Evolutionary conservation across 2,329 filamentous ascomycete genomes (phyloP).

Genomic region (Ambrosiella cleistominuta): DNA sequence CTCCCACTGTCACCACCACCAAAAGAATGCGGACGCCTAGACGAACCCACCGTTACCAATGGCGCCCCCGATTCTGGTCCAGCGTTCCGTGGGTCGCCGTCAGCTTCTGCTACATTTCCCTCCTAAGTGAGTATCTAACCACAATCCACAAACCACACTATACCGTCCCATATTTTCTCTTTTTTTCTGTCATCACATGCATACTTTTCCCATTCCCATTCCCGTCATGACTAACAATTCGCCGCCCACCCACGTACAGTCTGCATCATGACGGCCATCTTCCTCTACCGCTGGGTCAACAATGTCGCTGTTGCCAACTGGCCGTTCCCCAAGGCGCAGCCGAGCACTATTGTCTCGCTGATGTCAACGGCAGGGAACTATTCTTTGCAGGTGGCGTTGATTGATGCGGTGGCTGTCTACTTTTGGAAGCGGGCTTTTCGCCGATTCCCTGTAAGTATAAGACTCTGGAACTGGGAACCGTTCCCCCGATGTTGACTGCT

Average conservation of each 20-base stretch:
- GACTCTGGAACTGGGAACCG: neutral
- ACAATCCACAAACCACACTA: neutral
- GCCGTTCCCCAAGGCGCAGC: conserved; percentile 10
- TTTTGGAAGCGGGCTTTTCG: conserved; percentile 10
- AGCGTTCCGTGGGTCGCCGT: conserved; percentile 11
- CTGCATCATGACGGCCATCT: conserved; percentile 7
- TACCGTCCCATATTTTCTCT: neutral
- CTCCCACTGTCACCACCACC: neutral
- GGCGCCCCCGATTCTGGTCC: conserved; percentile 11
- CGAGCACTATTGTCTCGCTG: conserved; percentile 10
- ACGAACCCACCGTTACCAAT: conserved; percentile 10
- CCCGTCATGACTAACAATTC: too few species aligned
- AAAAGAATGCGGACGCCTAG: neutral
- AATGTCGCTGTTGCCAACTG: conserved; percentile 10
- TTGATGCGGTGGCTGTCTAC: conserved; percentile 12
- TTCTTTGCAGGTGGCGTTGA: conserved; percentile 7
- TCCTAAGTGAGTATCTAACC: conserved; percentile 1
- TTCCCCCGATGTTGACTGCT: too few species aligned
- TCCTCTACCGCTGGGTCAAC: conserved; percentile 11
- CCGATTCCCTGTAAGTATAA: conserved; percentile 11
- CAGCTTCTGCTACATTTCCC: conserved; percentile 9
- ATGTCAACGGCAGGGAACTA: conserved; percentile 10
- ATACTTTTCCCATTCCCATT: neutral
- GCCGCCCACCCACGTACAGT: neutral
- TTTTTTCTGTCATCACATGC: neutral